phyloP scores from a whole-genome alignment of 129 eudicot genomes.

The Pulicaria dysenterica region DNA sequence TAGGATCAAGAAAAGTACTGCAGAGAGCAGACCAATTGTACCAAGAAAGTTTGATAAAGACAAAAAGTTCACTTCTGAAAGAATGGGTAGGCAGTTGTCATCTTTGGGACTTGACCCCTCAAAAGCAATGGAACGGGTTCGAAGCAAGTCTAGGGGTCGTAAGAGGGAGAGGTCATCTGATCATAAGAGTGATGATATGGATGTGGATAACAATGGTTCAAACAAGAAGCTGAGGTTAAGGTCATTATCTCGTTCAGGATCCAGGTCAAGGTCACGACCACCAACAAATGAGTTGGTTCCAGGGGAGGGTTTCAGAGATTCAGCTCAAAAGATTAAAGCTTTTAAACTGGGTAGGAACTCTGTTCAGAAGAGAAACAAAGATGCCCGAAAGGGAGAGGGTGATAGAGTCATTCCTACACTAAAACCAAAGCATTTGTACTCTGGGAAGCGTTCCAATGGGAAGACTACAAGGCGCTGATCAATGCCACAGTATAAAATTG shows the following conservation, averaged over 20 bases:
- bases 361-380: constrained; percentile 66
- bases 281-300: constrained; percentile 65
- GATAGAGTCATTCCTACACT: constrained; percentile 82
- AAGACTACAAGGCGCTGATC: constrained; percentile 73
- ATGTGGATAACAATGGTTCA: constrained; percentile 54
- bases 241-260: constrained; percentile 48
- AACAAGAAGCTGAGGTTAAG: constrained; percentile 67
- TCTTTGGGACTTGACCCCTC: constrained; percentile 77
- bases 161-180: constrained; percentile 82
- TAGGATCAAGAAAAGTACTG: constrained; percentile 83
- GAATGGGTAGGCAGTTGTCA: constrained; percentile 89
- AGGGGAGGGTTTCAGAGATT: constrained; percentile 84
- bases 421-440: constrained; percentile 76
- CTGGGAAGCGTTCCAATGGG: constrained; percentile 80
- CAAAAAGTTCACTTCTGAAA: constrained; percentile 53
- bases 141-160: constrained; percentile 88
- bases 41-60: constrained; percentile 87
- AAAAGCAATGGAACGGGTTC: constrained; percentile 62
- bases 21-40: constrained; percentile 78
- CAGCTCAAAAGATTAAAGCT: constrained; percentile 70
- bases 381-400: constrained; percentile 71
- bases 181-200: constrained; percentile 53
- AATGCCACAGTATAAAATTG: not conserved
- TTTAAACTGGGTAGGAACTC: constrained; percentile 53
- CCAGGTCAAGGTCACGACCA: constrained; percentile 67